Conservation (phyloP, 495 filamentous ascomycete species). For the Penicillium paradoxum region DNA sequence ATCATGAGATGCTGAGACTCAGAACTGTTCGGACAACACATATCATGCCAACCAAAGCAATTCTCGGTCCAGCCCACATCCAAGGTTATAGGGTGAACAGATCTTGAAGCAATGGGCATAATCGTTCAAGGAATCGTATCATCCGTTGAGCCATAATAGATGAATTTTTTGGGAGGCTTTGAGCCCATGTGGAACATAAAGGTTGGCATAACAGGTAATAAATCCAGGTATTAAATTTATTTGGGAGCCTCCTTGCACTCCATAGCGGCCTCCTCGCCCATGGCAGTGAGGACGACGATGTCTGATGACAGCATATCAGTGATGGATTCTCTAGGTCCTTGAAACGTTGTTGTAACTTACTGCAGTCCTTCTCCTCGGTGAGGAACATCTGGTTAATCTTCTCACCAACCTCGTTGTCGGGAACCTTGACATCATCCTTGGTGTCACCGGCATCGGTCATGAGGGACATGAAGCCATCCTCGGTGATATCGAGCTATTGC, state of each 20-base stretch:
- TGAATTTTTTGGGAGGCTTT: conserved; percentile 21
- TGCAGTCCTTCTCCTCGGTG: conserved; percentile 71
- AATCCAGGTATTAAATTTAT: conserved; percentile 28
- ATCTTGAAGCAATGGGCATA: conserved; percentile 21
- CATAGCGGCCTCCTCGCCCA: conserved; percentile 90
- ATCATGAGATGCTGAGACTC: conserved; percentile 43
- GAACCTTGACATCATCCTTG: conserved; percentile 94
- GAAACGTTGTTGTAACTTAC: conserved; percentile 51
- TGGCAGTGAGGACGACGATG: conserved; percentile 85
- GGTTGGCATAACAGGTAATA: conserved; percentile 32
- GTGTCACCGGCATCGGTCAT: conserved; percentile 74
- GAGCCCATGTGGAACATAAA: conserved; percentile 30
- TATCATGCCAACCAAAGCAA: conserved; percentile 41
- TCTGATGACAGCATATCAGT: conserved; percentile 45
- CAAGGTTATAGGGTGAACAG: conserved; percentile 31
- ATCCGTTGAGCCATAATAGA: conserved; percentile 30
- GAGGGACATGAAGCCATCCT: conserved; percentile 87
- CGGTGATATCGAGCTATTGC: conserved; percentile 72
- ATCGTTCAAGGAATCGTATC: conserved; percentile 29
- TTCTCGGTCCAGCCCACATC: conserved; percentile 37
- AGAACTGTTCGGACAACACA: conserved; percentile 36
- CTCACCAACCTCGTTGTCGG: conserved; percentile 80
- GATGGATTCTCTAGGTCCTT: background rate
- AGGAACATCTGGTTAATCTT: conserved; percentile 72
- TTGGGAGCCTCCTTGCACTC: conserved; percentile 85